Base-by-base conservation (phyloP, 2,329 filamentous ascomycete species). In the Metarhizium sp. region DNA sequence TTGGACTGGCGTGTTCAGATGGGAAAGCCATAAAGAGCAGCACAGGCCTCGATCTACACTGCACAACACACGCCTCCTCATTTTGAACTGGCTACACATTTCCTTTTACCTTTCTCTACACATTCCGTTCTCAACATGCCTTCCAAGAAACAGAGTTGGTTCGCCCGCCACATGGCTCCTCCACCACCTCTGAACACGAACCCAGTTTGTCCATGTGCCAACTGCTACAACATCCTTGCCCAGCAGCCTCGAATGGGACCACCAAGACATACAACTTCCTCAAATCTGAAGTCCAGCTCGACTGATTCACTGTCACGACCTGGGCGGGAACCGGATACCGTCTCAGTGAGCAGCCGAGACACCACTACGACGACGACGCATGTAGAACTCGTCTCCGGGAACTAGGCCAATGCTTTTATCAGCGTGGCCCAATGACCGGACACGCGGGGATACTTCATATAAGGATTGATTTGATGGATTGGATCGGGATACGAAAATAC, bases 151-250 rank as follows among this genome's bases (percentile, higher is more conserved):
- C 67, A 66, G 51, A 66, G 63, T 59, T 74, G 71, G 71, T 73
- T 72, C 57, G 67, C 69, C 51, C 70, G 71, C 58, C 71, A 73
- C 66, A 72, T 69, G 59, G 63, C 70, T 50, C 69, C 71, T 54
- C 68, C 69, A 18, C 71, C 71, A 2, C 70, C 71, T 49, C 62
- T 71, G 61, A 67, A 65, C 61, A 60, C 61, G 57, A 62, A 61
- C 38, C 62, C 69, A 4, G 59, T 64, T 20, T 74, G 71, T 55
- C 70, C 70, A 53, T 74, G 71, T 60, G 65, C 59, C 34, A 49
- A 51, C 46, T 60, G 59, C 59, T 61, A 56, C 60, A 61, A 60
- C 34, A 40, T 57, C 5, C 40, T 51, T 8, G 49, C 51, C 10
- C 51, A 57, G 13, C 36, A 34, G 25, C 47, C 52, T 16, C 48